Evolutionary conservation across 345 rosid genomes (phyloP).

Genomic region (Eucalyptus brandiana): DNA sequence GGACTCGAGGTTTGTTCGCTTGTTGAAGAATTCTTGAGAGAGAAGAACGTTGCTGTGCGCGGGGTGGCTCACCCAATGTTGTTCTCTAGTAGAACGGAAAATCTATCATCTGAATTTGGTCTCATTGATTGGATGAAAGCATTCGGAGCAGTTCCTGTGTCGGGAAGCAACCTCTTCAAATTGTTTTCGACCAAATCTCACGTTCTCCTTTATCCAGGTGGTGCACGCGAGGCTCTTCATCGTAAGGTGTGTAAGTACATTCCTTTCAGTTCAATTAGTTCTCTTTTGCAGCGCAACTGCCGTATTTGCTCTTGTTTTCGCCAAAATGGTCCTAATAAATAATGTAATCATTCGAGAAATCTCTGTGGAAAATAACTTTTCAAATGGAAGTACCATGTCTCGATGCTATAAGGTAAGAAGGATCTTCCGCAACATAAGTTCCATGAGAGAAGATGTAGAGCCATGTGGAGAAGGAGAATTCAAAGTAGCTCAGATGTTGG

Average conservation of each 20-base stretch:
- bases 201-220: slow-evolving; percentile 68
- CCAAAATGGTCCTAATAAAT: neutral
- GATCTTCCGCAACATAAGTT: neutral
- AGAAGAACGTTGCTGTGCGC: slow-evolving; percentile 32
- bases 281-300: neutral
- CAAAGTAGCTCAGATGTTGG: neutral
- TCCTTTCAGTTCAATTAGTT: neutral
- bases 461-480: neutral
- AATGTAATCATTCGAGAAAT: neutral
- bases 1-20: slow-evolving; percentile 31
- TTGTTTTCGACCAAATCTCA: slow-evolving; percentile 59
- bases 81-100: slow-evolving; percentile 7
- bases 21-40: slow-evolving; percentile 7
- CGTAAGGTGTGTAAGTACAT: neutral
- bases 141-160: slow-evolving; percentile 73
- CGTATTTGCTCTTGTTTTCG: neutral
- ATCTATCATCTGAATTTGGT: slow-evolving; percentile 2
- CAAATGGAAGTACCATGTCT: neutral
- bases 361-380: neutral
- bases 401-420: neutral
- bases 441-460: neutral
- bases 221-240: slow-evolving; percentile 70
- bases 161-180: slow-evolving; percentile 44
- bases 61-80: slow-evolving; percentile 39
- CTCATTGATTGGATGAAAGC: slow-evolving; percentile 20